These are phyloP conservation scores for Apiosordaria backusii DNA, from an alignment of 495 filamentous ascomycete genomes.

Conservation along the genomic window DNA sequence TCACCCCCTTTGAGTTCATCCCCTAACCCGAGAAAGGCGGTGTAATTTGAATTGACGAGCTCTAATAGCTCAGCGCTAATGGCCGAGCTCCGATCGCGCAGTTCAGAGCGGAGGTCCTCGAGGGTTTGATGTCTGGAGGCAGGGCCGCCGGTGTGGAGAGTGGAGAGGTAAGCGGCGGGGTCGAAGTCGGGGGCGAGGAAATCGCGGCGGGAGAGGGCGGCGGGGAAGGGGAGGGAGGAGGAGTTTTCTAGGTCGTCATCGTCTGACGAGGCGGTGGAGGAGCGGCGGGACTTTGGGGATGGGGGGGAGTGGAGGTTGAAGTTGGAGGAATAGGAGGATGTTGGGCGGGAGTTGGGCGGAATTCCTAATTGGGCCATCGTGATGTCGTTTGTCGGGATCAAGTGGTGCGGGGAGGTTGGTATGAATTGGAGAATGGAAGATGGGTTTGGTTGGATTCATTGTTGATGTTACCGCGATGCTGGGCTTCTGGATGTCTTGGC, in stretches of 20 bases:
- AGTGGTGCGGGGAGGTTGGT: neutral
- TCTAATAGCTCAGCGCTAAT: constrained; percentile 84
- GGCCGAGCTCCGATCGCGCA: constrained; percentile 68
- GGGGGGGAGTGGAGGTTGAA: constrained; percentile 33
- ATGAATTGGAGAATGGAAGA: neutral
- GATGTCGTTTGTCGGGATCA: neutral
- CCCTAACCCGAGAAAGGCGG: constrained; percentile 81
- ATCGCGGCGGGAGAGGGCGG: constrained; percentile 69
- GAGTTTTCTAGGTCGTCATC: constrained; percentile 53
- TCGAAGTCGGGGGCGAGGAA: constrained; percentile 79
- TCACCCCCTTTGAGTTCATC: constrained; percentile 80
- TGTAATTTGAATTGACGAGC: constrained; percentile 90
- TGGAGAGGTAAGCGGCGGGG: constrained; percentile 76
- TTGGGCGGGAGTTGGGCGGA: constrained; percentile 27
- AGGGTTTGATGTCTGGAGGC: constrained; percentile 80
- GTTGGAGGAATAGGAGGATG: constrained; percentile 27
- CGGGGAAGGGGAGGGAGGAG: constrained; percentile 71
- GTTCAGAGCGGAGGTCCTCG: constrained; percentile 84
- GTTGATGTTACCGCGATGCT: neutral
- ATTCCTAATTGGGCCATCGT: constrained; percentile 37
- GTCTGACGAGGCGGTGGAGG: constrained; percentile 27
- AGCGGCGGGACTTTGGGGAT: constrained; percentile 27
- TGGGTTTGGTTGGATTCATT: neutral
- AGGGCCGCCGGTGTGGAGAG: constrained; percentile 47
- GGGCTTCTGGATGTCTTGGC: constrained; percentile 3